Conservation (phyloP, 2,329 filamentous ascomycete species). For the Colletotrichum zoysiae region DNA sequence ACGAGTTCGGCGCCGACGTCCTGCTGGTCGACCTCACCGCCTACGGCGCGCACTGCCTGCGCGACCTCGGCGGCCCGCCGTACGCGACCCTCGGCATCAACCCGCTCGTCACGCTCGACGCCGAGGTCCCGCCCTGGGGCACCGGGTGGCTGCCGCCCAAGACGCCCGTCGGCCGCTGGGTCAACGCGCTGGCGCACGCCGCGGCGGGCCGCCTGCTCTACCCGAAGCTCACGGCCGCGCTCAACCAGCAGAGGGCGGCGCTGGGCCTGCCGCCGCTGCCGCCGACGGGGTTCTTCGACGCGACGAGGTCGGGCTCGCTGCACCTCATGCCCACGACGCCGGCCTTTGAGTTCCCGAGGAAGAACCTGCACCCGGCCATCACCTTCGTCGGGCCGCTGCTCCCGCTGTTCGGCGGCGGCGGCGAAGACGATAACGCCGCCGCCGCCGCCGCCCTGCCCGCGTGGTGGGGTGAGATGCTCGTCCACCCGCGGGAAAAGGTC, state of each 20-base stretch:
- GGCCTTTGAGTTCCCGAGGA: constrained; percentile 44
- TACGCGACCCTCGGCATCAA: constrained; percentile 34
- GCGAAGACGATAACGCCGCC: constrained; percentile 4
- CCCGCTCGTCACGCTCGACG: constrained; percentile 29
- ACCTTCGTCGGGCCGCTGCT: constrained; percentile 39
- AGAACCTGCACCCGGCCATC: constrained; percentile 32
- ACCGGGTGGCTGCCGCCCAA: neutral
- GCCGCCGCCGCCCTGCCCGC: neutral
- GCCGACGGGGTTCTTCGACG: constrained; percentile 23
- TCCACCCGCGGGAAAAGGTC: constrained; percentile 41
- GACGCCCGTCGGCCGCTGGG: constrained; percentile 17
- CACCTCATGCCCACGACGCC: constrained; percentile 35
- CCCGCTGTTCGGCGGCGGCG: neutral
- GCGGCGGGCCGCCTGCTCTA: constrained; percentile 11
- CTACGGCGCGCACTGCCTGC: constrained; percentile 22
- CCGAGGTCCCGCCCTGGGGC: constrained; percentile 30
- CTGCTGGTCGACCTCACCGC: constrained; percentile 14
- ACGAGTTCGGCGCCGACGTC: neutral
- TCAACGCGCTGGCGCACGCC: constrained; percentile 12
- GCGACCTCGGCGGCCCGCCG: constrained; percentile 9
- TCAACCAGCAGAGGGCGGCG: neutral
- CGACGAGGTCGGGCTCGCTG: constrained; percentile 14
- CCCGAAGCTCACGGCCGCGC: constrained; percentile 15
- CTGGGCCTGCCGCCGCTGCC: constrained; percentile 13
- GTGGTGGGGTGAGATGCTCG: constrained; percentile 45